Evolutionary conservation across 1,284 basidiomycete genomes (phyloP).

Genomic region (Filobasidium uniguttulatum): DNA sequence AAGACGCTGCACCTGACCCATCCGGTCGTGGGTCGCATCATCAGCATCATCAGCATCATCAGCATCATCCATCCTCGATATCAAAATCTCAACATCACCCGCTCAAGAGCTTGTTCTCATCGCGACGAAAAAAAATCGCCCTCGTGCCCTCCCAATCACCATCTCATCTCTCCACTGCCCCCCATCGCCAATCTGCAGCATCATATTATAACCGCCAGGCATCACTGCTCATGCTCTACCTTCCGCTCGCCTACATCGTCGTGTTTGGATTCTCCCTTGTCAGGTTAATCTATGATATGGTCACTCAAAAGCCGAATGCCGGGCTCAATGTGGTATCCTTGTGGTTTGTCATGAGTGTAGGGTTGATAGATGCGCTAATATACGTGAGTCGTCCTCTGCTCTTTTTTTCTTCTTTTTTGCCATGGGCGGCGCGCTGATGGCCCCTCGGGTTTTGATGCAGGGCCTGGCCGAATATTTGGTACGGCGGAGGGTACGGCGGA

Average conservation of each 20-base stretch:
- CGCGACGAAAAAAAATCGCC: no score
- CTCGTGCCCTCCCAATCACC: background rate
- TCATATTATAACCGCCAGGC: constrained; percentile 35
- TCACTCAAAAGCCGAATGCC: constrained; percentile 18
- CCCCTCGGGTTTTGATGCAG: constrained; percentile 13
- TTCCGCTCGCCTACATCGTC: constrained; percentile 31
- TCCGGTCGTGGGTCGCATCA: no score
- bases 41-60: no score
- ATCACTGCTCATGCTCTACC: constrained; percentile 33
- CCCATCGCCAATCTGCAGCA: constrained; percentile 27
- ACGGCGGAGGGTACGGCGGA: constrained; percentile 23
- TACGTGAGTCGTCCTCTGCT: constrained; percentile 21
- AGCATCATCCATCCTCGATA: no score
- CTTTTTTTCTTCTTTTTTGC: background rate
- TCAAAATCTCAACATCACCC: no score
- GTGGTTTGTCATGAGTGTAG: constrained; percentile 29
- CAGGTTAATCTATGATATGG: constrained; percentile 30
- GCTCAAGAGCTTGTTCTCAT: no score
- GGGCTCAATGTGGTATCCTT: constrained; percentile 22
- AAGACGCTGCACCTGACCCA: no score
- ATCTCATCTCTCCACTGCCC: background rate
- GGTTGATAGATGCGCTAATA: constrained; percentile 28
- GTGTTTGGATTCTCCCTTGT: constrained; percentile 30
- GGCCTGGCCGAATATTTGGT: constrained; percentile 30
- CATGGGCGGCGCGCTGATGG: background rate